A percentile compares a stretch with the other conserved stretches of the same genome.
Conservation (phyloP, 179 eudicot genomes). For the Drosera spatulata region DNA sequence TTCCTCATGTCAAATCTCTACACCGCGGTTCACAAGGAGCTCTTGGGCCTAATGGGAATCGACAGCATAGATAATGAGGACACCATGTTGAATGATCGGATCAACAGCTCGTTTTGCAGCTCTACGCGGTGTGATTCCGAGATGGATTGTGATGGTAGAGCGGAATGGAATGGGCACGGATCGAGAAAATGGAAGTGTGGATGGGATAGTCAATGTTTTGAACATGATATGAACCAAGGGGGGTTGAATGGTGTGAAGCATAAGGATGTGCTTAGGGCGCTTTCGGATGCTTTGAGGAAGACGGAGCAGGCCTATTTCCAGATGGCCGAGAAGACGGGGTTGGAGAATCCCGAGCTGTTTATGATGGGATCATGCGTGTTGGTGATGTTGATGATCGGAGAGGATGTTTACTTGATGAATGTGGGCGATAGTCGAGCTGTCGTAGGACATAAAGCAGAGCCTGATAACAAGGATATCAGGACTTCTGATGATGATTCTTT, state of each 20-base stretch:
- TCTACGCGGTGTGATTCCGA: too few species aligned
- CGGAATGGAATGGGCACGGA: too few species aligned
- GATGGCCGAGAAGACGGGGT: constrained; percentile 67
- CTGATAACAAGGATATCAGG: constrained; percentile 13
- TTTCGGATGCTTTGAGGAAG: constrained; percentile 62
- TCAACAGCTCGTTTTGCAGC: background rate
- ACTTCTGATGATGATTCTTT: constrained; percentile 17
- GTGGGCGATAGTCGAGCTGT: constrained; percentile 97
- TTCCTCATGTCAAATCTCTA: constrained; percentile 57
- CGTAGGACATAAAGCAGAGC: constrained; percentile 33
- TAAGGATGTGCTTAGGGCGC: constrained; percentile 64
- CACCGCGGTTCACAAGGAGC: constrained; percentile 46
- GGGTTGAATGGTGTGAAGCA: constrained; percentile 66
- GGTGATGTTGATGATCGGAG: constrained; percentile 86
- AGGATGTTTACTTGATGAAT: constrained; percentile 99
- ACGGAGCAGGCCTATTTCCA: constrained; percentile 76
- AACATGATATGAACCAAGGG: constrained; percentile 27
- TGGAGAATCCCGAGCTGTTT: constrained; percentile 96
- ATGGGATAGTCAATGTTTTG: constrained; percentile 29
- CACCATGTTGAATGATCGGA: constrained; percentile 1
- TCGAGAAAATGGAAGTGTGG: constrained; percentile 13
- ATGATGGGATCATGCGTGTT: constrained; percentile 97
- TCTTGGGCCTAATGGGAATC: constrained; percentile 28
- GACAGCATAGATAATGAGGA: background rate
- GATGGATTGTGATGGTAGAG: too few species aligned